Evolutionary conservation across 495 filamentous ascomycete genomes (phyloP).

Genomic region (Beverwykella pulmonaria): DNA sequence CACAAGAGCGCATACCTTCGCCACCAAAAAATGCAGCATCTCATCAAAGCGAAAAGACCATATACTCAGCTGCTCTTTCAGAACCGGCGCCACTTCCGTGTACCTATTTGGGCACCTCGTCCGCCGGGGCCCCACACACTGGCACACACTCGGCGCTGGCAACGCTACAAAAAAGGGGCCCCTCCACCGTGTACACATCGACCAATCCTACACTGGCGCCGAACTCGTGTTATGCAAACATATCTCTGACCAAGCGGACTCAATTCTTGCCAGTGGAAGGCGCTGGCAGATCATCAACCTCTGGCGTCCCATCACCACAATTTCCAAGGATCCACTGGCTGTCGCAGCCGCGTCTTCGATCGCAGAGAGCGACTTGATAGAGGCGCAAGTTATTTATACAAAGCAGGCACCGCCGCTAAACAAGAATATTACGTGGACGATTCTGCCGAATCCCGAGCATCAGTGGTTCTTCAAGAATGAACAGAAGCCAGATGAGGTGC

Average conservation of each 20-base stretch:
- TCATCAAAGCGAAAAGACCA: too few relatives aligned
- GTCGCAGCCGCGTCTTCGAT: not conserved
- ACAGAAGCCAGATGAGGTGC: conserved; percentile 1
- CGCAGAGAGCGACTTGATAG: not conserved
- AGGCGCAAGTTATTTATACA: conserved; percentile 1
- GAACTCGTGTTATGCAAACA: conserved; percentile 11
- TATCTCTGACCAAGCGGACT: not conserved
- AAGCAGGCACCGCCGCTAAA: conserved; percentile 8
- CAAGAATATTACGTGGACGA: conserved; percentile 6
- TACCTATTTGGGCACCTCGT: conserved; percentile 8
- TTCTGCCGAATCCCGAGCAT: not conserved
- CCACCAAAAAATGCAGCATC: too few relatives aligned
- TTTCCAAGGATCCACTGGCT: conserved; percentile 13
- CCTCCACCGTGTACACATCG: conserved; percentile 15
- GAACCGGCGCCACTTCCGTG: not conserved
- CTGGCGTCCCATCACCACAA: conserved; percentile 11
- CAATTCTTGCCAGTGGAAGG: not conserved
- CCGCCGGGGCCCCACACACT: conserved; percentile 14
- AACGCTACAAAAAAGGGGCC: conserved; percentile 14
- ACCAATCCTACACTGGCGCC: conserved; percentile 11
- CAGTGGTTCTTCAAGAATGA: conserved; percentile 17
- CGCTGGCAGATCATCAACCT: conserved; percentile 22
- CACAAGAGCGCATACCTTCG: too few relatives aligned
- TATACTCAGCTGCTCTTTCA: not conserved
- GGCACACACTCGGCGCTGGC: conserved; percentile 14